Conservation (phyloP, 805 yeast genomes). For the Ogataea nakhonphanomensis region DNA sequence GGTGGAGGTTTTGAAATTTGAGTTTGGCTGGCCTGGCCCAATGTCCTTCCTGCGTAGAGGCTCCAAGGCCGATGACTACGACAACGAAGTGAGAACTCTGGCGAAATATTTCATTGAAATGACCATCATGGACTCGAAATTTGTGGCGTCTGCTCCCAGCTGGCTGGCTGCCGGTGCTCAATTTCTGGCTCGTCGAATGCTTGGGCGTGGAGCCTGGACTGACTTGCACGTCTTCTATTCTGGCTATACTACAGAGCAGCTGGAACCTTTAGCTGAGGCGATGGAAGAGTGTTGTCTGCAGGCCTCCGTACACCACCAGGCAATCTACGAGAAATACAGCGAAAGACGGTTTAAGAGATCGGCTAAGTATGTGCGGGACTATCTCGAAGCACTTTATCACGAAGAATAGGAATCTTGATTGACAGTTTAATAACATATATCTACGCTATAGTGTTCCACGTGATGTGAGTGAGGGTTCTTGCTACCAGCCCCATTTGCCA, state of each 20-base stretch:
- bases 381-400: conserved; percentile 40
- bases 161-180: conserved; percentile 81
- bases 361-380: conserved; percentile 73
- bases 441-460: conserved; percentile 13
- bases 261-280: conserved; percentile 71
- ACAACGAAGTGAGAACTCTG: conserved; percentile 72
- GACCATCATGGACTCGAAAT: conserved; percentile 67
- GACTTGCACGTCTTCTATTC: conserved; percentile 83
- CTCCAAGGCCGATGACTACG: conserved; percentile 88
- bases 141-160: conserved; percentile 70
- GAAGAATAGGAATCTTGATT: conserved; percentile 19
- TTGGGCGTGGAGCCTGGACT: conserved; percentile 81
- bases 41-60: conserved; percentile 85
- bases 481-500: conserved; percentile 1
- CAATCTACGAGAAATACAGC: conserved; percentile 85
- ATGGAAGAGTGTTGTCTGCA: conserved; percentile 66
- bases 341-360: conserved; percentile 81
- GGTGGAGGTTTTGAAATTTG: conserved; percentile 66
- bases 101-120: conserved; percentile 86
- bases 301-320: conserved; percentile 62
- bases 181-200: conserved; percentile 70
- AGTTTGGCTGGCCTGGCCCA: conserved; percentile 83
- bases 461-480: conserved; percentile 5
- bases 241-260: conserved; percentile 84
- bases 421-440: conserved; percentile 12